Evolutionary conservation across 2,329 filamentous ascomycete genomes (phyloP).

Genomic region (Didymella pomorum): DNA sequence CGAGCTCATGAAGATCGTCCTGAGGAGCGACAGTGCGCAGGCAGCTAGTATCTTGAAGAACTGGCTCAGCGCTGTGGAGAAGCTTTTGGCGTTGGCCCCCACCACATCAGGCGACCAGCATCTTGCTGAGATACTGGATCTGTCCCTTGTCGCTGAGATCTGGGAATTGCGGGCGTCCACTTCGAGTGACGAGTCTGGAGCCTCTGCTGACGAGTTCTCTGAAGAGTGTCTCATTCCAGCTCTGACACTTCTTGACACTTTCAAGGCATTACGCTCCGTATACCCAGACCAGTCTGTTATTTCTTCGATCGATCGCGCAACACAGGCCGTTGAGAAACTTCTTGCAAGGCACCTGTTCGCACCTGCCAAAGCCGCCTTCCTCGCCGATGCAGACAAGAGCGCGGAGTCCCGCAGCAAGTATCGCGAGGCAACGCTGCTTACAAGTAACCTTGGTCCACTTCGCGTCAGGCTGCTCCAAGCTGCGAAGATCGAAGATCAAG

Average conservation of each 20-base stretch:
- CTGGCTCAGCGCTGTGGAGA: conserved; percentile 43
- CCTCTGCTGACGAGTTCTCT: conserved; percentile 49
- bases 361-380: conserved; percentile 51
- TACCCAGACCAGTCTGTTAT: conserved; percentile 1
- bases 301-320: conserved; percentile 20
- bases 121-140: conserved; percentile 26
- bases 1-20: conserved; percentile 49
- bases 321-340: conserved; percentile 44
- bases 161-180: conserved; percentile 48
- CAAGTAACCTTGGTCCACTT: conserved; percentile 36
- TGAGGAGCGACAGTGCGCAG: conserved; percentile 46
- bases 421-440: conserved; percentile 28
- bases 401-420: conserved; percentile 5
- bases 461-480: conserved; percentile 43
- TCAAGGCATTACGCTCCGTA: conserved; percentile 20
- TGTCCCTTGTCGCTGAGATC: conserved; percentile 39
- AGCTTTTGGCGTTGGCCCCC: conserved; percentile 18
- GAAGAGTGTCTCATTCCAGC: conserved; percentile 48
- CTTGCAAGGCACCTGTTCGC: conserved; percentile 55
- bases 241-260: conserved; percentile 35
- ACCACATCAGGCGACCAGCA: background rate
- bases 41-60: conserved; percentile 48
- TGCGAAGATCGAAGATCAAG: conserved; percentile 41
- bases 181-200: conserved; percentile 35
- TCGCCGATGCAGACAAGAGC: conserved; percentile 27